Conservation (phyloP, 1,284 basidiomycete genomes). For the Chiua sp. region DNA sequence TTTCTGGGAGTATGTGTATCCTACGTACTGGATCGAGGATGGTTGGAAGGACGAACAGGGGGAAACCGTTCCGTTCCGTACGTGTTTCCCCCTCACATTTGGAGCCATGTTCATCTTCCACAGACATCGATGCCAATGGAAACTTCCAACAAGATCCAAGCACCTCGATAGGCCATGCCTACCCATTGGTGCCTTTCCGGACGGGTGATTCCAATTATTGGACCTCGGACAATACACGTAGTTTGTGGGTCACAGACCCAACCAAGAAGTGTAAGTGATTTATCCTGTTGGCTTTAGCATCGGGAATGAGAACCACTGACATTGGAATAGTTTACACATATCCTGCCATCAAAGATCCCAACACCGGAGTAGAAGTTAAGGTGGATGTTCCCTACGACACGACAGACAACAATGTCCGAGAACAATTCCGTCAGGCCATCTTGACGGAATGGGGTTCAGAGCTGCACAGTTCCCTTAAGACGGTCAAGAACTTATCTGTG, state of each 20-base stretch:
- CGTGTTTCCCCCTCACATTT: not conserved
- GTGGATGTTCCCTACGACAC: slow-evolving; percentile 17
- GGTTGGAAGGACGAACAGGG: slow-evolving; percentile 18
- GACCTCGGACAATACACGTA: slow-evolving; percentile 14
- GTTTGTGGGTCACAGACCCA: not conserved
- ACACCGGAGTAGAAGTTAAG: slow-evolving; percentile 7
- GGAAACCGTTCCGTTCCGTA: slow-evolving; percentile 8
- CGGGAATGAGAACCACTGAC: not conserved
- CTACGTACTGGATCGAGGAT: slow-evolving; percentile 16
- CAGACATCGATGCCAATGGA: slow-evolving; percentile 4
- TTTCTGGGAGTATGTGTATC: slow-evolving; percentile 26
- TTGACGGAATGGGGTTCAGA: slow-evolving; percentile 7
- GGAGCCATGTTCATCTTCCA: not conserved
- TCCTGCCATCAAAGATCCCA: slow-evolving; percentile 10
- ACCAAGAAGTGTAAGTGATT: slow-evolving; percentile 9
- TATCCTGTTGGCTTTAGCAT: not conserved
- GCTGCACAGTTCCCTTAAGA: not conserved
- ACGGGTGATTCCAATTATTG: slow-evolving; percentile 3
- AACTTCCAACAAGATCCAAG: not conserved
- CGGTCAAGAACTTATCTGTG: not conserved
- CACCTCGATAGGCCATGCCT: not conserved
- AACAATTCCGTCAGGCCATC: slow-evolving; percentile 13
- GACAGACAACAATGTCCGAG: slow-evolving; percentile 8
- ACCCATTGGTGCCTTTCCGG: slow-evolving; percentile 15
- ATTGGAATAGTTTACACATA: slow-evolving; percentile 25